Base-by-base conservation (phyloP, 2,329 filamentous ascomycete species). In the Chaetomium olivaceum region DNA sequence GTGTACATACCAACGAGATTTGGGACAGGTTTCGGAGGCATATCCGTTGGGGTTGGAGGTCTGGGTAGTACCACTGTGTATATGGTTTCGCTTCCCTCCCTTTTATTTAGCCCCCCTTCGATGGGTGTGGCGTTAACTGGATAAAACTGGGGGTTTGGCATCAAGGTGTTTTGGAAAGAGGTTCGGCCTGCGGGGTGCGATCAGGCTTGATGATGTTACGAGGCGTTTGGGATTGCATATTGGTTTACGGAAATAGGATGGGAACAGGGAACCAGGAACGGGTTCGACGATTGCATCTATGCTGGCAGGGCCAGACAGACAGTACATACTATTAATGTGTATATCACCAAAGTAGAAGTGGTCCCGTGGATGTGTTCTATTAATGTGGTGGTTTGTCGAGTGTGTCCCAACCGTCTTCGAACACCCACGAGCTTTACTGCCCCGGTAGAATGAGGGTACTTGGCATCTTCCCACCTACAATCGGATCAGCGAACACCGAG, bases 61-160 rank as follows among this genome's bases (percentile, higher is more conserved):
- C 29, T 9, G 16, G 27, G 27, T 6, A 29, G 27, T 29, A 6
- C 27, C 27, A 6, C 3, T 57, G 21, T 43, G 33, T 19, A 43
- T 43, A 43, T 57, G 27, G 33, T 23, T 39, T 43, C 25, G 55
- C 31, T 43, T 43, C 33, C 27, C n/a, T 5, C 27, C 23, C 29
- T 11, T 23, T 31, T 50, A 3, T 36, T 48, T 50, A 52, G 27
- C 23, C 31, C 33, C 12, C 5, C 21, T 25, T 14, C n/a, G 56
- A 33, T 50, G 21, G 46, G 57, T 27, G 43, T 11, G 57, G 57
- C 39, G 39, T 59, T 59, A 11, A 29, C 12, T 27, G 57, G 58
- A 5, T 33, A 23, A 57, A 39, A 57, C 9, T 7, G 3, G n/a
- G 29, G 9, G n/a, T 11, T 36, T 33, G 39, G 46, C 46, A 48